Evolutionary conservation across 768 basidiomycete species (phyloP).

Genomic region (Macrolepiota albuminosa): DNA sequence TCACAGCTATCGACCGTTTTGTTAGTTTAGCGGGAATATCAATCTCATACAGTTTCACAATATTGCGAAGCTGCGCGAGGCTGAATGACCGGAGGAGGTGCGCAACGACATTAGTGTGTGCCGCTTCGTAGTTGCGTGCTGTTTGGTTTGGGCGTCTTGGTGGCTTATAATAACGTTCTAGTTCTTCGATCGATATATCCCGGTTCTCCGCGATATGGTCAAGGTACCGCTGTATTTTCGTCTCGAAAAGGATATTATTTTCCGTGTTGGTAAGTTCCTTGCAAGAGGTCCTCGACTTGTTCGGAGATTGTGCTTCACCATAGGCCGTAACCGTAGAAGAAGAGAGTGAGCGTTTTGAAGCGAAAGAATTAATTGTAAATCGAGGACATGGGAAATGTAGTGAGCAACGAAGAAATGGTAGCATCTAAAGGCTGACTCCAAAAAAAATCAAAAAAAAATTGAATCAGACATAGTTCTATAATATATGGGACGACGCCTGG

Average conservation of each 20-base stretch:
- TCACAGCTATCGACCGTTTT: conserved; percentile 38
- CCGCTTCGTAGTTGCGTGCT: conserved; percentile 41
- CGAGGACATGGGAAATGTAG: conserved; percentile 5
- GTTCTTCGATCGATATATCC: conserved; percentile 52
- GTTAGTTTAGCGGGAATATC: conserved; percentile 25
- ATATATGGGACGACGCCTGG: no score
- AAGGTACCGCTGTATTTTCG: conserved; percentile 52
- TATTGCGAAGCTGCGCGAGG: conserved; percentile 51
- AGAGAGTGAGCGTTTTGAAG: not conserved
- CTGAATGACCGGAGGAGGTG: conserved; percentile 60
- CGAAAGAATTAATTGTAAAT: not conserved
- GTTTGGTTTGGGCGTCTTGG: conserved; percentile 23
- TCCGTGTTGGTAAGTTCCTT: not conserved
- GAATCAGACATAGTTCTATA: no score
- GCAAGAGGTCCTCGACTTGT: not conserved
- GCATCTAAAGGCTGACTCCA: conserved; percentile 7
- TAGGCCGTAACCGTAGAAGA: not conserved
- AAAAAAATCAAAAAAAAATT: not conserved
- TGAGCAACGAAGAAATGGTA: conserved; percentile 11
- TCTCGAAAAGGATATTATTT: conserved; percentile 33
- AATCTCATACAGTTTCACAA: conserved; percentile 46
- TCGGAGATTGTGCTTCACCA: not conserved
- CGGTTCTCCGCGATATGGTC: conserved; percentile 43
- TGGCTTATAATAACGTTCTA: conserved; percentile 52
- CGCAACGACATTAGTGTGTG: conserved; percentile 51